Percentiles rank a stretch among this genome's conserved stretches.
Evolutionary conservation across 2,329 filamentous ascomycete species (phyloP).

Genomic region (Colletotrichum australisinense): DNA sequence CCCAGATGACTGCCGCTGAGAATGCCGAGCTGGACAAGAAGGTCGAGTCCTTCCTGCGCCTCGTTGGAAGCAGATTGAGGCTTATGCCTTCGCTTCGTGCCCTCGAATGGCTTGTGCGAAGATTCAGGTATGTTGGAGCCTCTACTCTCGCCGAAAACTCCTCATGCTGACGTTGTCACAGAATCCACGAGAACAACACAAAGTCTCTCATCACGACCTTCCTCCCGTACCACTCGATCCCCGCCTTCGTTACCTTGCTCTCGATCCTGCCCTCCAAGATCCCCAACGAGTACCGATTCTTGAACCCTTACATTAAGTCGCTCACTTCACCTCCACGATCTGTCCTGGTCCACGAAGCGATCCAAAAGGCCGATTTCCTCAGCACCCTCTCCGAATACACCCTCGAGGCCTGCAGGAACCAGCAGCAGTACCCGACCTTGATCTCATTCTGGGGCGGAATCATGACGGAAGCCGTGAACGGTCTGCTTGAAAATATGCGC

Average conservation of each 20-base stretch:
- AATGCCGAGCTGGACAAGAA: constrained; percentile 84
- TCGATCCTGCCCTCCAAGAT: constrained; percentile 86
- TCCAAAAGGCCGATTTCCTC: constrained; percentile 82
- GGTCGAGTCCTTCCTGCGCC: constrained; percentile 83
- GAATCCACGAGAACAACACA: constrained; percentile 93
- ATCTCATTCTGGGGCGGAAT: constrained; percentile 93
- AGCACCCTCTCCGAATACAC: constrained; percentile 84
- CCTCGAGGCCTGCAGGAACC: constrained; percentile 76
- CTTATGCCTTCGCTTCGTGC: constrained; percentile 91
- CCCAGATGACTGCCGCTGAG: constrained; percentile 83
- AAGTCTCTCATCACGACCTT: constrained; percentile 83
- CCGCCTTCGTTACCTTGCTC: constrained; percentile 85
- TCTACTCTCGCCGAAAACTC: constrained; percentile 30
- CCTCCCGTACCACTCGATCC: constrained; percentile 89
- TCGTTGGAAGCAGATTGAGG: constrained; percentile 81
- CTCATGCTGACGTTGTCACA: constrained; percentile 47
- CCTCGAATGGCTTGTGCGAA: constrained; percentile 92
- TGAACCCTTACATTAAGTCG: constrained; percentile 86
- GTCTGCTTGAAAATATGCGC: constrained; percentile 80
- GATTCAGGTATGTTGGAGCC: constrained; percentile 76
- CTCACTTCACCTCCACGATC: constrained; percentile 82
- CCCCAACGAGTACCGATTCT: constrained; percentile 82
- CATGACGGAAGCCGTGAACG: constrained; percentile 85
- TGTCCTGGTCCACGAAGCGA: constrained; percentile 85
- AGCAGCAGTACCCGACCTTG: constrained; percentile 80